phyloP scores from a whole-genome alignment of 2,329 filamentous ascomycete species.

The Penicillium sp. region DNA sequence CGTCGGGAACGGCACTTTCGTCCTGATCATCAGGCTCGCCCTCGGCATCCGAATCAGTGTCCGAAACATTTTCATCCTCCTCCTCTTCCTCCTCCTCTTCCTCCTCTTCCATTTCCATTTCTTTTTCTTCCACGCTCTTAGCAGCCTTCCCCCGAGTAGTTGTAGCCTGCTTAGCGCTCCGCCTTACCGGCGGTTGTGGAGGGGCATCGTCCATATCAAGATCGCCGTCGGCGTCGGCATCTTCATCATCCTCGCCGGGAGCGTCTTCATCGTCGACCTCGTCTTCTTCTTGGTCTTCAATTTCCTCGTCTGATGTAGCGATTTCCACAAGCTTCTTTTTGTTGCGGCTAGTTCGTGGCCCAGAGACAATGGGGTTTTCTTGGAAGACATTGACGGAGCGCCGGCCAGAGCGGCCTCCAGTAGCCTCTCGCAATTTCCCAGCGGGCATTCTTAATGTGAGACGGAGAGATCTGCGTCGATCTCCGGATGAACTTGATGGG shows the following conservation, averaged over 20 bases:
- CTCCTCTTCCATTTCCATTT: conserved; percentile 43
- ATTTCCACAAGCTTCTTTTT: conserved; percentile 48
- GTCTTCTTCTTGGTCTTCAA: conserved; percentile 47
- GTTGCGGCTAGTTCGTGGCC: conserved; percentile 47
- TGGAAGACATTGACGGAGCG: conserved; percentile 47
- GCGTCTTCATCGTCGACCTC: conserved; percentile 44
- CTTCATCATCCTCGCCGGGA: conserved; percentile 41
- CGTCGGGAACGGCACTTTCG: conserved; percentile 44
- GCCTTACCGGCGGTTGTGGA: conserved; percentile 39
- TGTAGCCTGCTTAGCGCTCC: conserved; percentile 38
- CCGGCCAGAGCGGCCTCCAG: conserved; percentile 31
- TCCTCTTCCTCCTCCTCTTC: conserved; percentile 49
- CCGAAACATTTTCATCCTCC: conserved; percentile 51
- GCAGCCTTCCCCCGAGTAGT: conserved; percentile 36
- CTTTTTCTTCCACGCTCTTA: conserved; percentile 49
- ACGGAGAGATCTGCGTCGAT: conserved; percentile 44
- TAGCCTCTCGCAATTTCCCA: conserved; percentile 51
- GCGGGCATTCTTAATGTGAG: conserved; percentile 53
- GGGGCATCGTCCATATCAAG: conserved; percentile 49
- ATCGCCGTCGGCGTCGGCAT: conserved; percentile 37
- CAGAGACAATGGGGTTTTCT: conserved; percentile 47
- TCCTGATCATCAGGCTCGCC: conserved; percentile 52
- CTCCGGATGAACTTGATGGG: conserved; percentile 34
- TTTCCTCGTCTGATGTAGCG: conserved; percentile 48
- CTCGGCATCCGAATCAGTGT: conserved; percentile 48